phyloP scores from a whole-genome alignment of 148 eudicot genomes.

The Nepenthes gracilis region DNA sequence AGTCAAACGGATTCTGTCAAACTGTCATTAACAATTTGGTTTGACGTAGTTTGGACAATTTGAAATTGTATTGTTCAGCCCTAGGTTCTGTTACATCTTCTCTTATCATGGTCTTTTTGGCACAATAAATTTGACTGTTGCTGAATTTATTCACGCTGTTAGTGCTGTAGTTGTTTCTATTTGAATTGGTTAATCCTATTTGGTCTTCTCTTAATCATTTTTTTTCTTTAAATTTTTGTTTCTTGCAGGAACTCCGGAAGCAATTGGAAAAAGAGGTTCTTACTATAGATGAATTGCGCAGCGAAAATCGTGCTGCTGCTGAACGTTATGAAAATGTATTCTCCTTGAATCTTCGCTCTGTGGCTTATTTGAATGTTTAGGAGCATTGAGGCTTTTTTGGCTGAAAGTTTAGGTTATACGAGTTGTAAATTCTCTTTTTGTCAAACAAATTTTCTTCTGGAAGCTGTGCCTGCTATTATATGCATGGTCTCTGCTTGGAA shows the following conservation, averaged over 20 bases:
- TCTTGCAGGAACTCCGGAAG: constrained; percentile 77
- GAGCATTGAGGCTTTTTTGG: too few relatives aligned
- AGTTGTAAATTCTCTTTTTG: neutral
- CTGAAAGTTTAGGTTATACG: too few relatives aligned
- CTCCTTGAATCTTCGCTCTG: neutral
- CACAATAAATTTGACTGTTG: neutral
- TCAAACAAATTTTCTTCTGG: neutral
- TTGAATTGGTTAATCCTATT: neutral
- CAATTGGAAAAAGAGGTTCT: constrained; percentile 69
- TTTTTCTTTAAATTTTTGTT: neutral
- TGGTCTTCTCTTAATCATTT: neutral
- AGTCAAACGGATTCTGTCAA: too few relatives aligned
- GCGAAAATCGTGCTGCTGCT: constrained; percentile 53
- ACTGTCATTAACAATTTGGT: too few relatives aligned
- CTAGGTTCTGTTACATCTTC: too few relatives aligned
- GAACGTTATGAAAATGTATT: constrained; percentile 77
- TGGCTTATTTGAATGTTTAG: too few relatives aligned
- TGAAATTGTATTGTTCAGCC: too few relatives aligned
- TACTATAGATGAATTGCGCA: constrained; percentile 53
- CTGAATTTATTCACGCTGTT: too few relatives aligned
- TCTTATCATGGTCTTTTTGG: neutral
- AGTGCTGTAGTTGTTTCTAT: neutral
- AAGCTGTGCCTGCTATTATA: too few relatives aligned
- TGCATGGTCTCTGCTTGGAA: too few relatives aligned
- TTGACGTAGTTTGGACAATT: too few relatives aligned